Evolutionary conservation across 2,329 filamentous ascomycete genomes (phyloP), one percentile per base, ranked within the genome.

Genomic region (Aspergillus transmontanensis): DNA sequence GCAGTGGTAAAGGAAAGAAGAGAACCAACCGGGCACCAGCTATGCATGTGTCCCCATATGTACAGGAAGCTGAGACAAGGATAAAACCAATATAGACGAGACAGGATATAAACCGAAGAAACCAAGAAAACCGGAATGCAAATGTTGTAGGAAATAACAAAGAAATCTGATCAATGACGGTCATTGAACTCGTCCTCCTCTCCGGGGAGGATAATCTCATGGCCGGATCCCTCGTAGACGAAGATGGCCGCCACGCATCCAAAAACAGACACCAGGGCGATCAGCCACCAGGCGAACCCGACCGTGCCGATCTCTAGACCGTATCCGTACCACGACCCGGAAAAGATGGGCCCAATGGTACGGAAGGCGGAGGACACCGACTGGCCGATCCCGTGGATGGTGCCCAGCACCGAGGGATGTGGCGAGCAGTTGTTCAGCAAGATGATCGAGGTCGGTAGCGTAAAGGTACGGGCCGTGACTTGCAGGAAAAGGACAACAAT

Each of bases 401-500:
- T 87, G 6, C 84, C 86, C 14, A 88, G 77, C 1, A 88, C 84
- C n/a, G 79, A 82, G 0, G 85, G 85, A 64, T 87, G 84, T 0
- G 87, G 86, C 45, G 83, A 85, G 62, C 83, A 84, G 68, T 89
- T 88, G 68, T 88, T 89, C 50, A 88, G 75, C 58, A 87, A 74
- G 23, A 89, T 88, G 1, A 86, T 84, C 0, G 83, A 84, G 2
- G 83, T 84, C 0, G 87, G 87, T 0, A 89, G 73, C 0, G 86
- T 86, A 72, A 93, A 92, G 0, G 91, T 94, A 32, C 90, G 84
- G 0, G 89, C 90, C 2, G 87, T 83, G 41, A 93, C 90, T 72
- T 93, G 90, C 30, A 93, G 76, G 58, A 89, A 82, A 14, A 91
- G 81, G 4, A 91, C 87, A 7, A 87, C 73, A 6, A 85, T 81